Base-by-base conservation (phyloP, 192 early-diverging fungal genomes). In the Podila clonocystis region DNA sequence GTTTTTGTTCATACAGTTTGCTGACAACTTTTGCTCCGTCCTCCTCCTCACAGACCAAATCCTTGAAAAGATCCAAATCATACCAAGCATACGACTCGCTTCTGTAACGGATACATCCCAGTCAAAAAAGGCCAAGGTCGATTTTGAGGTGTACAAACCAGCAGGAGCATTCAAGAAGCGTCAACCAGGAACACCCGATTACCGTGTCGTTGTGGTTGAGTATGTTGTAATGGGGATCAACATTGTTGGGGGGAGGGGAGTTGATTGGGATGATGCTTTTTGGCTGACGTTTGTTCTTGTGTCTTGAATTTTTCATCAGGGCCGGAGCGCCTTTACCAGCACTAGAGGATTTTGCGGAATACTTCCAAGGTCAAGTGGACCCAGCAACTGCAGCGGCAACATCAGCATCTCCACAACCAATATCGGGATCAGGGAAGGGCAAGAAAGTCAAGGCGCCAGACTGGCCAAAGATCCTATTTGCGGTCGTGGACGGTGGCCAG, bases 81-180 rank as follows among this genome's bases (percentile, higher is more conserved):
- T 85, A 63, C 76, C 76, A 17, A 64, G 34, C 12, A 38, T 63
- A n/a, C 50, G 65, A 5, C 74, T 71, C 24, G 63, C 33, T 19
- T 60, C 34, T 15, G 29, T 13, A 30, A 36, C 0, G 15, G 13
- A 50, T 4, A 8, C 7, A 20, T 41, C 24, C 26, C 19, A 26
- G 26, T 4, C 13, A 64, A 17, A 34, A 12, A 15, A 59, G 13
- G 22, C 24, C 3, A 19, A 30, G 9, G 50, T 88, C 11, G 83
- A 84, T 34, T 88, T 78, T 66, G 76, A 85, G 30, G 85, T 86
- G 1, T 88, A 88, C 50, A 84, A 82, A 28, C 85, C 85, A 20
- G 73, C 62, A 29, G 60, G 76, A 28, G 52, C 62, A 13, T 88
- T 82, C 65, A 86, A 85, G 60, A 88, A 88, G 60, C 68, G 84